phyloP scores from a whole-genome alignment of 2,329 filamentous ascomycete species.

The Alternaria sp. region DNA sequence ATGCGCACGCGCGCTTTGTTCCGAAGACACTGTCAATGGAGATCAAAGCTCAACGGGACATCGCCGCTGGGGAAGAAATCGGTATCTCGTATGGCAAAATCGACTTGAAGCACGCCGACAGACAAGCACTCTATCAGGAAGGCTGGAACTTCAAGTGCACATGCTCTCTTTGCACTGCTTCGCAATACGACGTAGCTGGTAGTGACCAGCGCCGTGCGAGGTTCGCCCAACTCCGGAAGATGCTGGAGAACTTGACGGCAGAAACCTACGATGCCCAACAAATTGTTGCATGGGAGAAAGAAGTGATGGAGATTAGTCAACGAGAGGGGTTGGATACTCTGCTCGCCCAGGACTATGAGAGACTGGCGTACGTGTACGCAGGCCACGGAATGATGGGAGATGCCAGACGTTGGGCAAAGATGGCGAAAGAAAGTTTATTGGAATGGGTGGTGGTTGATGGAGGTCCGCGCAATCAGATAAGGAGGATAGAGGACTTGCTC shows the following conservation, averaged over 20 bases:
- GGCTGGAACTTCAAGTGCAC: slow-evolving; percentile 34
- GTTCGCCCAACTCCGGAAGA: slow-evolving; percentile 21
- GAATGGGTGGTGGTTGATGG: slow-evolving; percentile 30
- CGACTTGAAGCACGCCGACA: slow-evolving; percentile 24
- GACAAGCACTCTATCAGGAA: slow-evolving; percentile 25
- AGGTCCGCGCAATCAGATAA: slow-evolving; percentile 16
- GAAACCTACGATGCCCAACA: slow-evolving; percentile 31
- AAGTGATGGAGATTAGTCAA: slow-evolving; percentile 28
- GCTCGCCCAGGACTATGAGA: slow-evolving; percentile 30
- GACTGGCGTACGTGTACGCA: slow-evolving; percentile 35
- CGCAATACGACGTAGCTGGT: slow-evolving; percentile 14
- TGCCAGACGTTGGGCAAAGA: slow-evolving; percentile 25
- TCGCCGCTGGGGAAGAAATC: slow-evolving; percentile 30
- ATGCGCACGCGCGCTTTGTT: slow-evolving; percentile 31
- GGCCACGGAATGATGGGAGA: slow-evolving; percentile 21
- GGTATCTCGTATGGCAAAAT: slow-evolving; percentile 30
- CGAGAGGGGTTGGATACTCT: slow-evolving; percentile 28
- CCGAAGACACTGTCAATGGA: slow-evolving; percentile 27
- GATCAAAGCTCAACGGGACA: slow-evolving; percentile 27
- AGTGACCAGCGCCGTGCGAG: slow-evolving; percentile 28
- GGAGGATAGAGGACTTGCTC: slow-evolving; percentile 25
- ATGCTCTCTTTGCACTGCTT: slow-evolving; percentile 29
- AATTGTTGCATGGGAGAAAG: slow-evolving; percentile 31
- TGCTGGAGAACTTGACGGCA: slow-evolving; percentile 22
- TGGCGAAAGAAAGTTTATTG: slow-evolving; percentile 25